A percentile compares a stretch with the other conserved stretches of the same genome.
These are phyloP conservation scores for Pichia sp. DNA, from an alignment of 1,139 yeast species.

Conservation along the genomic window DNA sequence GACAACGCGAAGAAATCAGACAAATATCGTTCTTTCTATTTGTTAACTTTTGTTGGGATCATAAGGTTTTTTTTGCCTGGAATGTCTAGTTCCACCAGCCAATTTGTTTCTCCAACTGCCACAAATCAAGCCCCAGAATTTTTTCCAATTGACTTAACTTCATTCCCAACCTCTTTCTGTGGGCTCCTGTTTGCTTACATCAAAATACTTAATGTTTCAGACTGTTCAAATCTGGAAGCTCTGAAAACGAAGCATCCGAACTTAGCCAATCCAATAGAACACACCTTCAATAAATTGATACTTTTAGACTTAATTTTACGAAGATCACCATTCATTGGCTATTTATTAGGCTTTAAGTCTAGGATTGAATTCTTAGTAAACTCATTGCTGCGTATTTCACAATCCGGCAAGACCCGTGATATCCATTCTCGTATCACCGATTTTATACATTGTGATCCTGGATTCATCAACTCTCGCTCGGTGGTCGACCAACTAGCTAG, in stretches of 20 bases:
- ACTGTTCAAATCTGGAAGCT: conserved; percentile 3
- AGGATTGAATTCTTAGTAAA: conserved; percentile 6
- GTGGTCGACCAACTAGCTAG: conserved; percentile 8
- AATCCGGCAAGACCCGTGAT: not conserved
- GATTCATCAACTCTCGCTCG: conserved; percentile 8
- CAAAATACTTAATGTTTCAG: conserved; percentile 3
- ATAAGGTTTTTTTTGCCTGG: not conserved
- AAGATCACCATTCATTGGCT: conserved; percentile 14
- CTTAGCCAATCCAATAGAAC: conserved; percentile 11
- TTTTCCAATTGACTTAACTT: conserved; percentile 10
- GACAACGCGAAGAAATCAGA: not conserved
- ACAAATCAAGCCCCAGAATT: conserved; percentile 4
- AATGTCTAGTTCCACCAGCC: not conserved
- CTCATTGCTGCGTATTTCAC: conserved; percentile 1
- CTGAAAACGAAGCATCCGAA: not conserved
- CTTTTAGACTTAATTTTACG: conserved; percentile 10
- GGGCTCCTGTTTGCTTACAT: conserved; percentile 10
- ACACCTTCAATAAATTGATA: conserved; percentile 13
- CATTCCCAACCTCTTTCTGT: conserved; percentile 11
- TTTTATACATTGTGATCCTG: conserved; percentile 11
- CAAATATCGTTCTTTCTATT: conserved; percentile 1
- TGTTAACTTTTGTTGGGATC: not conserved
- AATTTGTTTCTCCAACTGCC: not conserved
- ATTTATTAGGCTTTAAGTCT: conserved; percentile 7
- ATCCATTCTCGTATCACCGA: conserved; percentile 8